Base-by-base conservation (phyloP, 306 rosid species). In the Quercus ilex region DNA sequence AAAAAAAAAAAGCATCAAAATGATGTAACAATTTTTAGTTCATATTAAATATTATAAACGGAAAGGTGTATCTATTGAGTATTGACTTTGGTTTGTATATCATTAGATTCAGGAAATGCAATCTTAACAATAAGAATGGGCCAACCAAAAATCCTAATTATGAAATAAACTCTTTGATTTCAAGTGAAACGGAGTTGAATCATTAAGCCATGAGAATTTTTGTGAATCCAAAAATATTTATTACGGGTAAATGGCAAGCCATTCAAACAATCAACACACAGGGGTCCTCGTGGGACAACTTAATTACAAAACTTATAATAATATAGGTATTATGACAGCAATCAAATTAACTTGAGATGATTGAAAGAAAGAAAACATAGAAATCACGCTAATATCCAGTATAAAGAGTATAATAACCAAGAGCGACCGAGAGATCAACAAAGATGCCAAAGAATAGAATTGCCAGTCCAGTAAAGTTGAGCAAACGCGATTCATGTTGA, bases 371-470 rank as follows among this genome's bases (percentile, higher is more conserved):
- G 17, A 43, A 71, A 49, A 12, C 53, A 71, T 8, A 71, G 26
- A 41, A 19, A 31, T 43, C 74, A 69, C 26, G 3, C 46, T 41
- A 41, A 8, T 41, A 41, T 7, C 0, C 11, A 0, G 31, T 2
- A 51, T 1, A 3, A 26, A 76, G 31, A 79, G 59, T 64, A 28
- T 55, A 82, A 20, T 81, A 77, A 1, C 82, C 83, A 67, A 87
- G 64, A 72, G 79, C 77, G 62, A 88, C 57, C 2, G 91, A 76
- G 13, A 92, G 33, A 77, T 86, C 91, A 0, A 92, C 97, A 79
- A 88, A 90, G 60, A 91, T 81, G 9, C 95, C 99, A 18, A 92
- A 94, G 78, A 94, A 84, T 35, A 94, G 92, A 83, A 94, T 84
- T 1, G 90, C 28, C 0, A 94, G 87, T 20, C 80, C 99, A 0